phyloP scores from a whole-genome alignment of 2,329 filamentous ascomycete genomes.

The Fusarium praegraminearum region DNA sequence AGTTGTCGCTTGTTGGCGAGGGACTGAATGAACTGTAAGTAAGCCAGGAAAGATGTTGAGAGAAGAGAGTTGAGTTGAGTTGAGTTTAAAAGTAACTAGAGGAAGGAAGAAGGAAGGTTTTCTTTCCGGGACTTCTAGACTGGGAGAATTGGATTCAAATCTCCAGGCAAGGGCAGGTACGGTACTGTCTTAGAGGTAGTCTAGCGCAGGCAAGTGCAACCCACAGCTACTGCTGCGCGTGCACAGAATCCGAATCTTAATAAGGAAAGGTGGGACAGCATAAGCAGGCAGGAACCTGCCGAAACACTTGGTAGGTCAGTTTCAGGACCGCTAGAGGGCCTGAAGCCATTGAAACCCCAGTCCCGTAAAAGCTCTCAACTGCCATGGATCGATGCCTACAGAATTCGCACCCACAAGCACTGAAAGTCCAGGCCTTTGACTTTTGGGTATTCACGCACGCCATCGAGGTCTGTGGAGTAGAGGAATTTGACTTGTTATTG shows the following conservation, averaged over 20 bases:
- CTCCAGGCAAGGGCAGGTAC: conserved; percentile 34
- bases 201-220: background rate
- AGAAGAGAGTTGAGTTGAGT: conserved; percentile 27
- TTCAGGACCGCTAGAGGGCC: conserved; percentile 31
- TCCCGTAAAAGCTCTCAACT: conserved; percentile 20
- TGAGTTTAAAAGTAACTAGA: conserved; percentile 18
- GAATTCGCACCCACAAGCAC: conserved; percentile 36
- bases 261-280: conserved; percentile 30
- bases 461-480: conserved; percentile 29
- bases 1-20: conserved; percentile 12
- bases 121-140: conserved; percentile 37
- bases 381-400: conserved; percentile 13
- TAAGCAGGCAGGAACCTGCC: conserved; percentile 13
- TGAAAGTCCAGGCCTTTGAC: conserved; percentile 34
- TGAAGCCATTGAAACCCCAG: conserved; percentile 22
- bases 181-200: background rate
- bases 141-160: conserved; percentile 30
- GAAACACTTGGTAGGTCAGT: conserved; percentile 35
- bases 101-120: conserved; percentile 40
- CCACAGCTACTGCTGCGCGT: conserved; percentile 19
- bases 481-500: conserved; percentile 10
- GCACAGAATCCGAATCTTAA: conserved; percentile 33
- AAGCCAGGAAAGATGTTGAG: conserved; percentile 10
- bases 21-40: background rate
- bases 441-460: conserved; percentile 32